These are phyloP conservation scores for Zea luxurians DNA, from an alignment of 176 grass and related monocot genomes.

Conservation along the genomic window DNA sequence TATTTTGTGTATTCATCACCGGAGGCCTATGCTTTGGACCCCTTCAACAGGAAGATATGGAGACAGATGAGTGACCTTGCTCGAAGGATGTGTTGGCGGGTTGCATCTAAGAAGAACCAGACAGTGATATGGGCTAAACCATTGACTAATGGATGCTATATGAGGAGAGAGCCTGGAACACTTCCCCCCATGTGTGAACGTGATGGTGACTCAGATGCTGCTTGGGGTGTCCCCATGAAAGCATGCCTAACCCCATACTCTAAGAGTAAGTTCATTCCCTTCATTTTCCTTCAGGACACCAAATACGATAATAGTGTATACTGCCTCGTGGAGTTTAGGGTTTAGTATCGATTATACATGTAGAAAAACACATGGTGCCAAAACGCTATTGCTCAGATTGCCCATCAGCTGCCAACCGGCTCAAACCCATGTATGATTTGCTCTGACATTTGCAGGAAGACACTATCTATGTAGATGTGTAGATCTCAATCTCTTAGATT, in stretches of 20 bases:
- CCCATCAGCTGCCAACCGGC: background rate
- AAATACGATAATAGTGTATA: background rate
- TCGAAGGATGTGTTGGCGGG: slow-evolving; percentile 69
- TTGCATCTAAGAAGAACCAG: slow-evolving; percentile 73
- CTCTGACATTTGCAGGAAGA: background rate
- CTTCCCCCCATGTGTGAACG: slow-evolving; percentile 53
- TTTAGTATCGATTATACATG: background rate
- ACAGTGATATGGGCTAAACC: slow-evolving; percentile 81
- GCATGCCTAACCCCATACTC: slow-evolving; percentile 72
- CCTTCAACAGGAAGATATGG: slow-evolving; percentile 66
- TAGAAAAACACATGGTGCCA: slow-evolving; percentile 7
- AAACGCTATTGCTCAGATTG: background rate
- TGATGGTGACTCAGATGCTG: slow-evolving; percentile 65
- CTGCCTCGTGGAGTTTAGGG: background rate
- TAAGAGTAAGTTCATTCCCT: slow-evolving; percentile 48
- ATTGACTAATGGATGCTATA: slow-evolving; percentile 74
- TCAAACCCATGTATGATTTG: background rate
- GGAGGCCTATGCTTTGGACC: slow-evolving; percentile 69
- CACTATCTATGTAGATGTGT: background rate
- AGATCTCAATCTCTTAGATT: background rate
- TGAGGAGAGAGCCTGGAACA: slow-evolving; percentile 54
- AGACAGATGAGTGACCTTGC: slow-evolving; percentile 61
- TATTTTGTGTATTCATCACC: slow-evolving; percentile 84
- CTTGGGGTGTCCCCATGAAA: slow-evolving; percentile 79
- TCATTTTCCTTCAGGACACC: slow-evolving; percentile 30